Evolutionary conservation across 1,139 yeast species (phyloP), one percentile per base, ranked within the genome.

Genomic region (Torulaspora pretoriensis): DNA sequence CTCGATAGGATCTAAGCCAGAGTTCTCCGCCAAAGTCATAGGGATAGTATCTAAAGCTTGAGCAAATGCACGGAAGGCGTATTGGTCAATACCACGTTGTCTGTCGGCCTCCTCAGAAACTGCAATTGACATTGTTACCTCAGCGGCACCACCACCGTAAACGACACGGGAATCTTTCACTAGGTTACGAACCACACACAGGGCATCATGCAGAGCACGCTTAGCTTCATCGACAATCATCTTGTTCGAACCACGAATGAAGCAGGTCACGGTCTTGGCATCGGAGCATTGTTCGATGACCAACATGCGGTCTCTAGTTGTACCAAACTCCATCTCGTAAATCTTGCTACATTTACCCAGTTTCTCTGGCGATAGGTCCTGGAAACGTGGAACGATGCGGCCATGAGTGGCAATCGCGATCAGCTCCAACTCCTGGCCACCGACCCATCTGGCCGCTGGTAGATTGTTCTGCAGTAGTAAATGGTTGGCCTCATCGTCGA

Each of bases 131-230:
- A 96, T 85, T 1, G 97, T 75, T 45, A 92, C 80, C 70, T 94
- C 99, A 22, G 97, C 94, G 16, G 98, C 96, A 57, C 98, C 99
- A 56, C 98, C 98, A 53, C 98, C 98, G 63, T 94, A 94, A 12
- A 94, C 97, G 39, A 94, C 88, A 68, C 97, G 78, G 64, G 81
- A 83, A 65, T 94, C 97, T 63, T 84, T 81, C 45, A 94, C 83
- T 63, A 94, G 77, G 70, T 94, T 94, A 71, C 98, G 86, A 27
- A 94, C 98, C 42, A 94, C 98, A 71, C 98, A 92, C 48, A 94
- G 72, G 4, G 98, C 88, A 65, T 94, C 99, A 63, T 92, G 98
- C 49, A 94, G 75, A 1, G 98, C 97, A 68, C 99, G 81, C 56
- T 87, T 80, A 46, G 97, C 95, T 71, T 94, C 98, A 57, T 92